Percentiles rank a stretch among this genome's conserved stretches.
phyloP scores from a whole-genome alignment of 1,139 yeast genomes.

The Nematodospora anomalae region DNA sequence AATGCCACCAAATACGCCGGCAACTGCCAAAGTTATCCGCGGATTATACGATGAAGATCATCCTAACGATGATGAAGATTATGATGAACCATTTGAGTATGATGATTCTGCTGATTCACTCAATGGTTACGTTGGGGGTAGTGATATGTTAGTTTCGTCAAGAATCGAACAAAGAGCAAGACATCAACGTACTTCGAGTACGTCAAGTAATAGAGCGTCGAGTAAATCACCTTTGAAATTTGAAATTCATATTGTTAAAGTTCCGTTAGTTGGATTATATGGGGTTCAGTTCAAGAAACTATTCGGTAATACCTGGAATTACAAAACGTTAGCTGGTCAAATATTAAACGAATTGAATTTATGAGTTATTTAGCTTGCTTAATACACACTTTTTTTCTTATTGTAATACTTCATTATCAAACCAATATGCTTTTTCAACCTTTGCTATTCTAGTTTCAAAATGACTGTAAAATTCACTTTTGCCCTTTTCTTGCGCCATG shows the following conservation, averaged over 20 bases:
- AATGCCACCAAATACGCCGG: constrained; percentile 54
- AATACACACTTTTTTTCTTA: background rate
- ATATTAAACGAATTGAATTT: constrained; percentile 77
- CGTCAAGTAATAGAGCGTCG: constrained; percentile 20
- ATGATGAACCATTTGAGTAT: constrained; percentile 28
- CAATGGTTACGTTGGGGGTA: constrained; percentile 56
- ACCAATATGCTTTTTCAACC: constrained; percentile 18
- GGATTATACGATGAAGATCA: constrained; percentile 41
- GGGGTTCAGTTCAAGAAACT: constrained; percentile 95
- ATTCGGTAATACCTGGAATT: constrained; percentile 94
- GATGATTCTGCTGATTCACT: constrained; percentile 68
- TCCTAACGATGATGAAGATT: constrained; percentile 35
- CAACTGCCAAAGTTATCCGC: constrained; percentile 43
- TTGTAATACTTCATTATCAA: constrained; percentile 2
- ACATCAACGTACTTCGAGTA: constrained; percentile 32
- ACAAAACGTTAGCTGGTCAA: constrained; percentile 89
- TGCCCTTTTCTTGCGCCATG: constrained; percentile 17
- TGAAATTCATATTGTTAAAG: constrained; percentile 90
- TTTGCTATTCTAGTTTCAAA: constrained; percentile 16
- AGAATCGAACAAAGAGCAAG: constrained; percentile 53
- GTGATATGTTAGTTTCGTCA: constrained; percentile 66
- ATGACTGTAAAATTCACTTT: constrained; percentile 13
- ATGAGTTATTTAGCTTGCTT: constrained; percentile 20
- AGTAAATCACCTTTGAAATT: constrained; percentile 66
- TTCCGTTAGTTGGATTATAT: constrained; percentile 84